Percentiles rank a stretch among this genome's conserved stretches.
phyloP scores from a whole-genome alignment of 2,329 filamentous ascomycete genomes.

The Nannizziopsis barbatae region DNA sequence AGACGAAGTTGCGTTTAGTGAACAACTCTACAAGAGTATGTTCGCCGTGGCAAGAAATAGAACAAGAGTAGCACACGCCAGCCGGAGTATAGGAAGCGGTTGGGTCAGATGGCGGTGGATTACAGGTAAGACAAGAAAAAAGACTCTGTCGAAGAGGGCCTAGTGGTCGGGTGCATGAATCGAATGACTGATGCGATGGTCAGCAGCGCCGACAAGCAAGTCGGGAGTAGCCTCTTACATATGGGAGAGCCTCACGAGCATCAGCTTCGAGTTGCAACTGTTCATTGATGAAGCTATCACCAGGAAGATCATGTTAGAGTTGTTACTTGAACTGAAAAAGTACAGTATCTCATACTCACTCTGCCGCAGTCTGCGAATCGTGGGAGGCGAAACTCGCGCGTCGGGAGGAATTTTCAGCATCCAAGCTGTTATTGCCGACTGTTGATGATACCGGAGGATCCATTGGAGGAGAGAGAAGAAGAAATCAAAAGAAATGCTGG shows the following conservation, averaged over 20 bases:
- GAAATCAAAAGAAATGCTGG: neutral
- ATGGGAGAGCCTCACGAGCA: slow-evolving; percentile 86
- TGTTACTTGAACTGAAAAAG: neutral
- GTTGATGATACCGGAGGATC: neutral
- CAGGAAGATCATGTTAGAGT: neutral
- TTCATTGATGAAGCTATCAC: slow-evolving; percentile 64
- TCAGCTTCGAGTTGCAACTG: slow-evolving; percentile 90
- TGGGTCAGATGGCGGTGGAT: slow-evolving; percentile 52
- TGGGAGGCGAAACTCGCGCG: slow-evolving; percentile 40
- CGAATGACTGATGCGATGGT: slow-evolving; percentile 58
- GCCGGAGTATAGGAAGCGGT: slow-evolving; percentile 56
- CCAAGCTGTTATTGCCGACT: neutral
- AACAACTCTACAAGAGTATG: slow-evolving; percentile 93
- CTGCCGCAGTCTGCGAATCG: slow-evolving; percentile 60
- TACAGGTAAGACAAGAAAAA: slow-evolving; percentile 90
- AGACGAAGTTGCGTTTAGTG: slow-evolving; percentile 87
- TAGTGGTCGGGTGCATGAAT: slow-evolving; percentile 81
- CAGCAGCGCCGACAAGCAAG: neutral
- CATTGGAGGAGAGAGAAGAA: slow-evolving; percentile 1
- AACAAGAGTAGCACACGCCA: slow-evolving; percentile 92
- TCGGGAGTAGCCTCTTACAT: slow-evolving; percentile 45
- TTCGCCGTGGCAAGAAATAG: slow-evolving; percentile 90
- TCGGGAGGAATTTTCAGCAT: slow-evolving; percentile 18
- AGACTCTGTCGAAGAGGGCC: slow-evolving; percentile 78
- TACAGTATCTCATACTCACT: slow-evolving; percentile 38